Conservation (phyloP, 1,284 basidiomycete genomes). For the Ganoderma boninense region DNA sequence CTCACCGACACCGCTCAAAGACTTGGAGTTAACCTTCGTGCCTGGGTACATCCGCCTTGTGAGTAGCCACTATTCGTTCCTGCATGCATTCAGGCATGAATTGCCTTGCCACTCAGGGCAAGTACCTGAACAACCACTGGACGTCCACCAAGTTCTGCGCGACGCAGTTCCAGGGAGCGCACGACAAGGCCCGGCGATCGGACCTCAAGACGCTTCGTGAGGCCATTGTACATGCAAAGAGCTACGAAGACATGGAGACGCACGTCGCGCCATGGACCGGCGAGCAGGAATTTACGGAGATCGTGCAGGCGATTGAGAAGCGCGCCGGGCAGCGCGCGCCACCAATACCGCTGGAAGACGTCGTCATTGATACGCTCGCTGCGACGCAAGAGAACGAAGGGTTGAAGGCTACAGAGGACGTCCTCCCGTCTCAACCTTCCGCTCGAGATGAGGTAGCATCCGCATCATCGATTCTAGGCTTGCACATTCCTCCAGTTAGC, state of each 20-base stretch:
- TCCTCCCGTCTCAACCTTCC: too few species aligned
- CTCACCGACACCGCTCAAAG: slow-evolving; percentile 68
- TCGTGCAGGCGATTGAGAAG: slow-evolving; percentile 60
- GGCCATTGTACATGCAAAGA: slow-evolving; percentile 68
- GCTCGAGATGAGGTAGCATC: too few species aligned
- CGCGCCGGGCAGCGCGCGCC: slow-evolving; percentile 42
- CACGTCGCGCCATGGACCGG: slow-evolving; percentile 67
- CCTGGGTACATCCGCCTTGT: slow-evolving; percentile 84
- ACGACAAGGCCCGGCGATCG: slow-evolving; percentile 61
- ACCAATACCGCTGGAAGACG: slow-evolving; percentile 26
- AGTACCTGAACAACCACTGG: slow-evolving; percentile 83
- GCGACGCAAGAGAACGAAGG: background rate
- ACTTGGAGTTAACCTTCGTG: slow-evolving; percentile 76
- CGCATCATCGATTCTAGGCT: slow-evolving; percentile 7
- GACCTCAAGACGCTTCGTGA: slow-evolving; percentile 67
- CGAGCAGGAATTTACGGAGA: slow-evolving; percentile 65
- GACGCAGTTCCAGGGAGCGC: slow-evolving; percentile 76
- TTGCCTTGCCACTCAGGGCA: slow-evolving; percentile 43
- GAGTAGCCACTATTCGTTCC: slow-evolving; percentile 39
- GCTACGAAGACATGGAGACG: slow-evolving; percentile 66
- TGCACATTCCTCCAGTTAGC: slow-evolving; percentile 15
- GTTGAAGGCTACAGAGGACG: too few species aligned
- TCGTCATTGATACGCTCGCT: background rate
- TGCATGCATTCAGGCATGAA: background rate
- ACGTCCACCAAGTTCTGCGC: slow-evolving; percentile 94